Conservation (phyloP, 2,329 filamentous ascomycete genomes). For the Beauveria caledonica region DNA sequence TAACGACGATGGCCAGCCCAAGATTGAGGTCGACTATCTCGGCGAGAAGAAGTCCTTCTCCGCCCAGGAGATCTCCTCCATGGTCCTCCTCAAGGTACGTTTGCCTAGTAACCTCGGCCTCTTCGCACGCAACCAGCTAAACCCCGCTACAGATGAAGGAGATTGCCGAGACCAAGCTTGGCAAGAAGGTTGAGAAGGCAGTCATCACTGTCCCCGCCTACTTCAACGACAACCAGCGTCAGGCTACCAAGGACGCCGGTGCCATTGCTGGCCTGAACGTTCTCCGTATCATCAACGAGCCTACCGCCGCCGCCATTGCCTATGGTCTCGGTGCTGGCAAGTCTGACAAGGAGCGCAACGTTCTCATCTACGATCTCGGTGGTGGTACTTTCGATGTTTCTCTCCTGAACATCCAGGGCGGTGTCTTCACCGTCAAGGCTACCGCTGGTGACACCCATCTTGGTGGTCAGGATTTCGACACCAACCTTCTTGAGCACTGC, state of each 20-base stretch:
- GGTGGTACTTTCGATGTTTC: constrained; percentile 99
- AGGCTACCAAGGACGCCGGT: constrained; percentile 93
- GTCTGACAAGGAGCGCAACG: constrained; percentile 74
- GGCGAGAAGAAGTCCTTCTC: constrained; percentile 94
- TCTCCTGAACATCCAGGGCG: constrained; percentile 95
- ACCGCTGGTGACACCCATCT: constrained; percentile 96
- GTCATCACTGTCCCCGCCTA: constrained; percentile 94
- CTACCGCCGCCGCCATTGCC: constrained; percentile 88
- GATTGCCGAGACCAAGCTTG: constrained; percentile 69
- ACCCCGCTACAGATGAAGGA: constrained; percentile 68
- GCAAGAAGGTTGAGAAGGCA: constrained; percentile 77
- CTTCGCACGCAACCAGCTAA: constrained; percentile 10
- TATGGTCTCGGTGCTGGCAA: constrained; percentile 73
- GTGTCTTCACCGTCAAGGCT: constrained; percentile 89
- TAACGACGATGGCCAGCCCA: constrained; percentile 78
- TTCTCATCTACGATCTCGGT: constrained; percentile 92
- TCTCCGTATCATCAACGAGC: constrained; percentile 93
- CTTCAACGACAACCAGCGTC: constrained; percentile 97
- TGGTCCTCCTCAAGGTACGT: constrained; percentile 92
- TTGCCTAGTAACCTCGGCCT: constrained; percentile 1
- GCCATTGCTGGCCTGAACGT: constrained; percentile 88
- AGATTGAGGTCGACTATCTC: constrained; percentile 93
- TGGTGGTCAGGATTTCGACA: constrained; percentile 98
- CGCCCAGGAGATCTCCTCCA: constrained; percentile 96
- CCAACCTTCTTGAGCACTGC: constrained; percentile 90